phyloP scores from a whole-genome alignment of 2,329 filamentous ascomycete genomes.

The Ilyonectria mors-panacis region DNA sequence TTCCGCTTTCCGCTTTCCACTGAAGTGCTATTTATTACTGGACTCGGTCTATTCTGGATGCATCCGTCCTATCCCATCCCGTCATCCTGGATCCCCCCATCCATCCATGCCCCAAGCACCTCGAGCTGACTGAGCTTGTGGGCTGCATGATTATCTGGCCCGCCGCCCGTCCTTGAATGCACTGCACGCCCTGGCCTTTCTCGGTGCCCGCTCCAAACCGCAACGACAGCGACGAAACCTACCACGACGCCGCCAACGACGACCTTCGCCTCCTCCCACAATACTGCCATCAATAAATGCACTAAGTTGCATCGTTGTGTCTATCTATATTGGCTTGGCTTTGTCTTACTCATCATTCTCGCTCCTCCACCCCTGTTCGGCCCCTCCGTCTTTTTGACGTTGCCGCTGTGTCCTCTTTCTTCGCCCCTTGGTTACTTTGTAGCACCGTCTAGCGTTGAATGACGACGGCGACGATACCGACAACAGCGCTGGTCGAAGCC shows the following conservation, averaged over 20 bases:
- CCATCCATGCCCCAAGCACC: conserved; percentile 1
- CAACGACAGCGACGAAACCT: conserved; percentile 18
- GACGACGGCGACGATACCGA: conserved; percentile 30
- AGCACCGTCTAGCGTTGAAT: conserved; percentile 36
- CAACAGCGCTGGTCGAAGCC: conserved; percentile 33
- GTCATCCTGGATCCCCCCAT: conserved; percentile 5
- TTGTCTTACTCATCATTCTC: conserved; percentile 36
- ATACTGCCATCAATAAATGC: neutral
- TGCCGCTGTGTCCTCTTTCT: conserved; percentile 36
- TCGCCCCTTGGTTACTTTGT: conserved; percentile 36
- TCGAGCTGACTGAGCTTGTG: conserved; percentile 1
- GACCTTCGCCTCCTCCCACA: conserved; percentile 15
- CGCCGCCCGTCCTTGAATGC: conserved; percentile 15
- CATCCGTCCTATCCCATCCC: conserved; percentile 2
- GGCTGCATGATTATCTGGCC: conserved; percentile 17
- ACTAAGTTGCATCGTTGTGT: neutral
- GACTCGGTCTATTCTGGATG: neutral
- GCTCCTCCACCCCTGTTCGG: conserved; percentile 21
- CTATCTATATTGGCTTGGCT: conserved; percentile 26
- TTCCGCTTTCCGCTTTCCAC: too few species aligned
- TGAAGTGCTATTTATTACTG: neutral
- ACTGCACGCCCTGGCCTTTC: conserved; percentile 18
- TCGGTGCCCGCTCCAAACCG: conserved; percentile 11
- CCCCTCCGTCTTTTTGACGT: conserved; percentile 31
- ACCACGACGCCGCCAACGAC: conserved; percentile 4